phyloP scores from a whole-genome alignment of 768 basidiomycete species.

The Tylopilus subfusipes region DNA sequence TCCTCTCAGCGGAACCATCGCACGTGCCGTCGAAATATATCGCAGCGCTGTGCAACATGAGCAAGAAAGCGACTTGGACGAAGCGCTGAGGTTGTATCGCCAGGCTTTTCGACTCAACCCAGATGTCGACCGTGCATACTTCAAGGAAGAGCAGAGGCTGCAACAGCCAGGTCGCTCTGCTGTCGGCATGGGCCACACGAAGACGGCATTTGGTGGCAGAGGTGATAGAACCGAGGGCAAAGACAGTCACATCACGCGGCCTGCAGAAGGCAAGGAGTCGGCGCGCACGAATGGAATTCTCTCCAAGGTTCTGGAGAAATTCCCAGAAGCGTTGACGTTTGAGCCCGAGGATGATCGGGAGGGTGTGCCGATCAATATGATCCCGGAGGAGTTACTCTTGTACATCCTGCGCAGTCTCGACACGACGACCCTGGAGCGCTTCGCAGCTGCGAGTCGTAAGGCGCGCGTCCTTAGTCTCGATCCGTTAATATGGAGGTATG shows the following conservation, averaged over 20 bases:
- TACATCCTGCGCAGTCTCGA: constrained; percentile 65
- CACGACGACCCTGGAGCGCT: constrained; percentile 67
- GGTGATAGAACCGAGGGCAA: constrained; percentile 56
- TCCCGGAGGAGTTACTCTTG: constrained; percentile 79
- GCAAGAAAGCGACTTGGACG: constrained; percentile 68
- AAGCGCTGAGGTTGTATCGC: constrained; percentile 73
- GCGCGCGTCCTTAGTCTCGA: constrained; percentile 72
- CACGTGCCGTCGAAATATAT: constrained; percentile 63
- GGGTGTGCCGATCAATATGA: constrained; percentile 47
- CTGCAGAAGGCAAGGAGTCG: constrained; percentile 34
- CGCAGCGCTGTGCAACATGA: constrained; percentile 68
- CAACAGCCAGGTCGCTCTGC: constrained; percentile 9
- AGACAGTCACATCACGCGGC: constrained; percentile 69
- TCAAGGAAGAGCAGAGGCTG: constrained; percentile 46
- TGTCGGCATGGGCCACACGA: constrained; percentile 54
- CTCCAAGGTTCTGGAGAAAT: constrained; percentile 45
- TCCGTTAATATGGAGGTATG: constrained; percentile 71
- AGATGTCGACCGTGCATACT: constrained; percentile 71
- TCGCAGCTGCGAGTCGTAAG: constrained; percentile 69
- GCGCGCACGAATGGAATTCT: constrained; percentile 38
- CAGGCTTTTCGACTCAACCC: constrained; percentile 76
- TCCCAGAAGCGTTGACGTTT: constrained; percentile 53
- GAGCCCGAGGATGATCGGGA: constrained; percentile 65
- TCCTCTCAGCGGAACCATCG: constrained; percentile 35
- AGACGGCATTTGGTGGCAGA: constrained; percentile 77